Evolutionary conservation across 129 eudicot genomes (phyloP).

Genomic region (Saussurea involucrata): DNA sequence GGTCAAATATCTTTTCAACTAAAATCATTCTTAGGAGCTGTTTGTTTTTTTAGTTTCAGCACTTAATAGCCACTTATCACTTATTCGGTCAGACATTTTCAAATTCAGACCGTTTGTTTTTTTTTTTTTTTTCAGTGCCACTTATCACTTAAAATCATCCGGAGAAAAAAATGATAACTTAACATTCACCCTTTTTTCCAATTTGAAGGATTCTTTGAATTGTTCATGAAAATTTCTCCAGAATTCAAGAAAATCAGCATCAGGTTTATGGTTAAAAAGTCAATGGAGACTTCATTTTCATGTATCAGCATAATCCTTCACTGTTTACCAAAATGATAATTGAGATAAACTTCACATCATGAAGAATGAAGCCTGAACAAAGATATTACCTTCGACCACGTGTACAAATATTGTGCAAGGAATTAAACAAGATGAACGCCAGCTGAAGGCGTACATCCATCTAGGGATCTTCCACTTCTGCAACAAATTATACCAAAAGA

Average conservation of each 20-base stretch:
- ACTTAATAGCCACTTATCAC: too few species aligned
- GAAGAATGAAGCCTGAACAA: not conserved
- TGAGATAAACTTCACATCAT: not conserved
- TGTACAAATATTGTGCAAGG: not conserved
- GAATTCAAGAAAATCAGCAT: not conserved
- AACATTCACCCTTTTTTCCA: not conserved
- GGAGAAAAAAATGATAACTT: too few species aligned
- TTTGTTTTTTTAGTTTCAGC: too few species aligned
- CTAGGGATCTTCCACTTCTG: slow-evolving; percentile 19
- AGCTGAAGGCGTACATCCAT: not conserved
- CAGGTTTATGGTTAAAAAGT: not conserved
- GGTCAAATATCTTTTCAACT: not conserved
- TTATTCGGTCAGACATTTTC: too few species aligned
- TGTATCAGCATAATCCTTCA: not conserved
- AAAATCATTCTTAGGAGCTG: not conserved
- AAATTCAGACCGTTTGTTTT: too few species aligned
- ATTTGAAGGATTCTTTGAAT: too few species aligned
- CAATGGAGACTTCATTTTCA: not conserved
- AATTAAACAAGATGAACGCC: not conserved
- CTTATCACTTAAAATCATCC: too few species aligned
- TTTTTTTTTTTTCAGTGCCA: too few species aligned
- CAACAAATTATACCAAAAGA: slow-evolving; percentile 9
- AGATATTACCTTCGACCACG: slow-evolving; percentile 19
- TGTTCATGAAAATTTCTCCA: not conserved
- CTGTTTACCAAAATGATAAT: not conserved